Evolutionary conservation across 2,329 filamentous ascomycete genomes (phyloP).

Genomic region (Ceratocystis colombiana): DNA sequence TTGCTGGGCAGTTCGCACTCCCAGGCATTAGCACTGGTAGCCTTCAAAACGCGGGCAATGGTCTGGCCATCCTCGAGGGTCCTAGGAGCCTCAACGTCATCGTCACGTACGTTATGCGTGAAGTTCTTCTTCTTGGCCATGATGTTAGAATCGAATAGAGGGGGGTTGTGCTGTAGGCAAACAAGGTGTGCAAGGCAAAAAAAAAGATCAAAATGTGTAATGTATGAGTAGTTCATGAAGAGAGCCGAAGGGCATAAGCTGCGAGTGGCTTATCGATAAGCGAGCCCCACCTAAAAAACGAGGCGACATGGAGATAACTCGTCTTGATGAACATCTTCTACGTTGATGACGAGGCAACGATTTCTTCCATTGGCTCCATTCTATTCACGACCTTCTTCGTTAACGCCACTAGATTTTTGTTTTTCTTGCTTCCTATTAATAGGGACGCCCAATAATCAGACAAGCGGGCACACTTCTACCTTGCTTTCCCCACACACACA

Average conservation of each 20-base stretch:
- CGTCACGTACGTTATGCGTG: constrained; percentile 22
- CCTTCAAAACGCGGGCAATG: constrained; percentile 69
- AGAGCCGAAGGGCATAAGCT: background rate
- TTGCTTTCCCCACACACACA: too few relatives aligned
- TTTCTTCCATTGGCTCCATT: background rate
- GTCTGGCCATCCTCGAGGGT: constrained; percentile 42
- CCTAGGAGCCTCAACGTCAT: constrained; percentile 20
- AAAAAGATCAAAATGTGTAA: background rate
- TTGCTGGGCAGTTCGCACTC: constrained; percentile 60
- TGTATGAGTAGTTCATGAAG: background rate
- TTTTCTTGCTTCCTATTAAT: background rate
- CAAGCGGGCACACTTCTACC: too few relatives aligned
- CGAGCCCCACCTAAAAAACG: constrained; percentile 19
- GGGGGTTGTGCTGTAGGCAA: constrained; percentile 2
- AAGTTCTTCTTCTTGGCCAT: constrained; percentile 26
- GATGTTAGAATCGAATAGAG: background rate
- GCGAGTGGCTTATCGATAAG: constrained; percentile 24
- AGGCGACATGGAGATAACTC: background rate
- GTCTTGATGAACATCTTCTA: constrained; percentile 1
- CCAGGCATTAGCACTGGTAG: constrained; percentile 84
- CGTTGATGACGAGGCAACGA: background rate
- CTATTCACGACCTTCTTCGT: background rate
- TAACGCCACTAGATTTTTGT: background rate
- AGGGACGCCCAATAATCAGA: too few relatives aligned
- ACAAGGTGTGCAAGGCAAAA: background rate